phyloP scores from a whole-genome alignment of 73 alveolate genomes.

The Paramecium caudatum region DNA sequence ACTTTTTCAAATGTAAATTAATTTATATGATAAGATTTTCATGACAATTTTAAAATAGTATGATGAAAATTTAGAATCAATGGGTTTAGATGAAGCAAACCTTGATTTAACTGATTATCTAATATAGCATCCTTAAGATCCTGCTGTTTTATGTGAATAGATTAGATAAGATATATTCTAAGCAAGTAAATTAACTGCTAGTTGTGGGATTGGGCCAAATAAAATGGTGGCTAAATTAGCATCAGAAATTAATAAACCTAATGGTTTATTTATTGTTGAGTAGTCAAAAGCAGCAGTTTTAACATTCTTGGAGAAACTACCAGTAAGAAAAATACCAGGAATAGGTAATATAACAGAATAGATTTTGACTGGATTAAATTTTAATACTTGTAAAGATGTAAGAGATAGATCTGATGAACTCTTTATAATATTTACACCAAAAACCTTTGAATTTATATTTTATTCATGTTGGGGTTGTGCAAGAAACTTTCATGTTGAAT shows the following conservation, averaged over 20 bases:
- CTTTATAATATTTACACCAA: slow-evolving; percentile 73
- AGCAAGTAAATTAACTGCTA: slow-evolving; percentile 94
- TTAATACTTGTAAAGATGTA: slow-evolving; percentile 81
- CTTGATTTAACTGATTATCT: slow-evolving; percentile 93
- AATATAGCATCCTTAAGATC: slow-evolving; percentile 81
- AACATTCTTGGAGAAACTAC: slow-evolving; percentile 83
- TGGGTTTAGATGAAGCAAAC: slow-evolving; percentile 98
- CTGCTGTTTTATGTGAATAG: slow-evolving; percentile 84
- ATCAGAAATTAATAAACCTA: slow-evolving; percentile 98
- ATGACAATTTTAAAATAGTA: slow-evolving; percentile 88
- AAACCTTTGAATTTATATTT: slow-evolving; percentile 74
- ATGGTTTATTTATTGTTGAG: slow-evolving; percentile 91
- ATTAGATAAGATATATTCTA: slow-evolving; percentile 86
- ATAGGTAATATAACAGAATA: slow-evolving; percentile 91
- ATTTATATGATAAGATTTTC: slow-evolving; percentile 77
- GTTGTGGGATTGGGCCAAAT: slow-evolving; percentile 99
- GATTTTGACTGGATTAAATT: slow-evolving; percentile 80
- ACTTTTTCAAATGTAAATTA: slow-evolving; percentile 77
- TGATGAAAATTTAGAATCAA: slow-evolving; percentile 91
- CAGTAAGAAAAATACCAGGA: slow-evolving; percentile 96
- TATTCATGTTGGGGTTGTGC: slow-evolving; percentile 85
- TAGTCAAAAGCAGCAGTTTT: slow-evolving; percentile 83
- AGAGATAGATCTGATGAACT: slow-evolving; percentile 82
- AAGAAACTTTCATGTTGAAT: slow-evolving; percentile 81
- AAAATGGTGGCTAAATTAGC: slow-evolving; percentile 98